Conservation (phyloP, 169 alveolate species). For the Plasmodium billcollinsi region DNA sequence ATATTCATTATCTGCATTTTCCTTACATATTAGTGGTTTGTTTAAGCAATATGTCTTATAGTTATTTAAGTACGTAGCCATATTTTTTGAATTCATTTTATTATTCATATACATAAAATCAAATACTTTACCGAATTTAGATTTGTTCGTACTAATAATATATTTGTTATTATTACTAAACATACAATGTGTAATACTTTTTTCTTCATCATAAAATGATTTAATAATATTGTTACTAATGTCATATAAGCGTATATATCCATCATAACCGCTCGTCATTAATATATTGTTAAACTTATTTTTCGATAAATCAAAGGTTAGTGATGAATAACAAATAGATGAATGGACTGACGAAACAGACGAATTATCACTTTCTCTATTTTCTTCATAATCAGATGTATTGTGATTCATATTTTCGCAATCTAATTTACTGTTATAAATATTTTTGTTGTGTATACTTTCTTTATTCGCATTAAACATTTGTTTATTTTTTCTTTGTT, state of each 20-base stretch:
- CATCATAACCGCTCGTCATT: slow-evolving; percentile 78
- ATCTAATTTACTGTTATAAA: neutral
- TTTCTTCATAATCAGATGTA: neutral
- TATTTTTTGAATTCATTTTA: slow-evolving; percentile 58
- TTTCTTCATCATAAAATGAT: slow-evolving; percentile 71
- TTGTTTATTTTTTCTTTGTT: slow-evolving; percentile 6
- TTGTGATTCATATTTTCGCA: neutral
- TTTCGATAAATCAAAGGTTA: slow-evolving; percentile 40
- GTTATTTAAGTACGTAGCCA: slow-evolving; percentile 42
- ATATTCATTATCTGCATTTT: neutral
- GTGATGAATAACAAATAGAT: slow-evolving; percentile 28
- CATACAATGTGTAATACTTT: slow-evolving; percentile 74
- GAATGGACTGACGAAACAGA: slow-evolving; percentile 34
- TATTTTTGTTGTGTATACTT: neutral
- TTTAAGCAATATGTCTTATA: slow-evolving; percentile 37
- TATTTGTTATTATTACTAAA: slow-evolving; percentile 65
- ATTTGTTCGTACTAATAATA: slow-evolving; percentile 67
- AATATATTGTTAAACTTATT: slow-evolving; percentile 34
- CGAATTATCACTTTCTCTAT: slow-evolving; percentile 12
- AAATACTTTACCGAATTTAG: slow-evolving; percentile 37
- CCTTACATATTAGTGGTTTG: neutral
- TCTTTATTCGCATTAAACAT: neutral
- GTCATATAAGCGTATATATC: slow-evolving; percentile 63
- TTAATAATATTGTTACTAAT: slow-evolving; percentile 66
- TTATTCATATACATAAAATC: slow-evolving; percentile 71